phyloP scores from a whole-genome alignment of 805 yeast species.

The Aciculoconidium aculeatum region DNA sequence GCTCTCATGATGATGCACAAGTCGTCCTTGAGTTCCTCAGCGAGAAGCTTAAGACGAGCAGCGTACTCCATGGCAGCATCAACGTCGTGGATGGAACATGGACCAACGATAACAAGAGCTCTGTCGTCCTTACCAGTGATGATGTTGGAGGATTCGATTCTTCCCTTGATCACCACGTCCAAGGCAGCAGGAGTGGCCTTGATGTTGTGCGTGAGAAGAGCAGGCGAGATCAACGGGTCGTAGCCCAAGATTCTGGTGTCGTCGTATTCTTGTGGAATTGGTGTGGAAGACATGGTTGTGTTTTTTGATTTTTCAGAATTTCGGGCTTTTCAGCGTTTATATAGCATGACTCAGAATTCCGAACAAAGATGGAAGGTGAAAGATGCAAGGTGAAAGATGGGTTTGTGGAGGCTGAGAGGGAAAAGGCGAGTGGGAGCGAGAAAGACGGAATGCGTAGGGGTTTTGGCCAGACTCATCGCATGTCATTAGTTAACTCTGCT shows the following conservation, averaged over 20 bases:
- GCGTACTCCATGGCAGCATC: constrained; percentile 88
- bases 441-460: no score
- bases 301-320: no score
- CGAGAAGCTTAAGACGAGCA: constrained; percentile 53
- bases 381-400: no score
- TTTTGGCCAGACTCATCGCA: no score
- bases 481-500: no score
- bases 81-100: constrained; percentile 94
- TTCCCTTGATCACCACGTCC: constrained; percentile 66
- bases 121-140: constrained; percentile 76
- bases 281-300: no score
- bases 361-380: no score
- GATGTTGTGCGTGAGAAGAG: constrained; percentile 77
- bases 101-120: constrained; percentile 85
- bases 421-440: no score
- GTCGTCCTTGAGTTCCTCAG: constrained; percentile 70
- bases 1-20: constrained; percentile 93
- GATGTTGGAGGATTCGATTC: constrained; percentile 72
- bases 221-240: constrained; percentile 94
- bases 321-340: no score
- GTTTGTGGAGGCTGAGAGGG: no score
- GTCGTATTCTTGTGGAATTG: constrained; percentile 60
- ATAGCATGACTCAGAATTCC: no score
- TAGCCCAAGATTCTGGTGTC: constrained; percentile 81
- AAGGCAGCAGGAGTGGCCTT: constrained; percentile 54